A percentile compares a stretch with the other conserved stretches of the same genome.
These are phyloP conservation scores for Heterobasidion irregulare DNA, from an alignment of 1,284 basidiomycete species.

Conservation along the genomic window DNA sequence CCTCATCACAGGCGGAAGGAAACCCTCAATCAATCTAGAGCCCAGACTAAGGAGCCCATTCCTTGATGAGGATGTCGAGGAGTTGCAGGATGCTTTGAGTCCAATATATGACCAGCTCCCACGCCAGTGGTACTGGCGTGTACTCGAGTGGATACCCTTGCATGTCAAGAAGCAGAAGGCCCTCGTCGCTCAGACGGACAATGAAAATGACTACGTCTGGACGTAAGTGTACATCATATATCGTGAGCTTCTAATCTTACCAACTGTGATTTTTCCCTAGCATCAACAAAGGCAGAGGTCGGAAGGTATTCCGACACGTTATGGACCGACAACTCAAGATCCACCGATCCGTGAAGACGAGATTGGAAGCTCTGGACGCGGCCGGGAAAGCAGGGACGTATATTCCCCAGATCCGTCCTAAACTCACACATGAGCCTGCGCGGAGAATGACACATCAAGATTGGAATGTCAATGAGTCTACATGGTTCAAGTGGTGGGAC, in stretches of 20 bases:
- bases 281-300: neutral
- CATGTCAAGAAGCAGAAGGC: constrained; percentile 3
- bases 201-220: neutral
- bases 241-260: too few species aligned
- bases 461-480: neutral
- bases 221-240: neutral
- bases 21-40: neutral
- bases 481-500: neutral
- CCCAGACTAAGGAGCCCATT: neutral
- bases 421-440: neutral
- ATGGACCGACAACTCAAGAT: neutral
- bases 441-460: neutral
- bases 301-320: neutral
- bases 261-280: neutral
- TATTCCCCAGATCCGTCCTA: neutral
- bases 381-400: neutral
- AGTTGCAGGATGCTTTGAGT: constrained; percentile 40
- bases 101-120: constrained; percentile 46
- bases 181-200: neutral
- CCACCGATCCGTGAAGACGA: neutral
- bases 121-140: constrained; percentile 41
- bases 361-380: neutral
- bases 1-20: constrained; percentile 1
- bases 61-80: constrained; percentile 37
- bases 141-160: constrained; percentile 37